Base-by-base conservation (phyloP, 2,329 filamentous ascomycete genomes). In the Pseudogymnoascus sp. region DNA sequence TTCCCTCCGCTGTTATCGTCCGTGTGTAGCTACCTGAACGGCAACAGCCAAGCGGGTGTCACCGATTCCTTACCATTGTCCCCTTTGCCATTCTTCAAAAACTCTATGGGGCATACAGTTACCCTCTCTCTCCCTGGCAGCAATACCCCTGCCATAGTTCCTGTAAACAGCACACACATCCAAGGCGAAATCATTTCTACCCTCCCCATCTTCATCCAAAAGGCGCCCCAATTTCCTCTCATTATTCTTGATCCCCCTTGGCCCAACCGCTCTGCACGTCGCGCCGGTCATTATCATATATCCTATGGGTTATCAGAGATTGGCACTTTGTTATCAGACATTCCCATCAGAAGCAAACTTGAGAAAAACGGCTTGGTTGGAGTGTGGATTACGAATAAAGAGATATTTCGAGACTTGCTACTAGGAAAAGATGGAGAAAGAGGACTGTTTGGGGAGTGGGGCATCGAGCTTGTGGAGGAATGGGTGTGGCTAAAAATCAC, bases 401-500 rank as follows among this genome's bases (percentile, higher is more conserved):
- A 81, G 1, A 78, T 74, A 0, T 72, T 81, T 59, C 74, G 83
- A 21, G 78, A 85, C 2, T 74, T 83, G 21, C 80, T 84, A 4
- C 75, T 91, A 11, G 51, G 51, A 36, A 34, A 57, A 57, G 72
- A 86, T 62, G 78, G 75, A 0, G 73, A 76, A 1, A 68, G 68
- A 1, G 86, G 86, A 1, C 67, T 93, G 1, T 88, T 93, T 67
- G 79, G 82, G 5, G 74, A 78, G 36, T 91, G 88, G 88, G 86
- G 84, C 23, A 75, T 93, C 0, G 80, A 86, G 61, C 71, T 84
- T 10, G 78, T 84, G 0, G 83, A 86, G 60, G 88, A 93, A 71
- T 93, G 90, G 89, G 80, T 86, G 1, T 95, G 90, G 90, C 73
- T 93, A 60, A 95, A 95, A 73, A 80, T 88, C 10, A 90, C 90